A percentile compares a stretch with the other conserved stretches of the same genome.
Conservation (phyloP, 2,329 filamentous ascomycete species). For the Biscogniauxia marginata region DNA sequence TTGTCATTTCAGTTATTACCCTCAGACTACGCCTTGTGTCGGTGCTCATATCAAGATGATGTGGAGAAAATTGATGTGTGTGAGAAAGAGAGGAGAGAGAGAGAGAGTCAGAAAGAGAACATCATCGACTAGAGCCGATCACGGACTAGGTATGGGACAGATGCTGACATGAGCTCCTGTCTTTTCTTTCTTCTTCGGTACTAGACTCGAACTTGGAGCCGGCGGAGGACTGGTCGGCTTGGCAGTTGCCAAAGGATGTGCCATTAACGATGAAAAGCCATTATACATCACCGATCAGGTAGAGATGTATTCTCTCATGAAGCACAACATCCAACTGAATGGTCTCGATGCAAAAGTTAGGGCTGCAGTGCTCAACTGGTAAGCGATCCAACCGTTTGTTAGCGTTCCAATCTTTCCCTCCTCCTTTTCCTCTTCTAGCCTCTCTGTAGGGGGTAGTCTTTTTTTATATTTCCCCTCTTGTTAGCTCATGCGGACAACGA, state of each 20-base stretch:
- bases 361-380: slow-evolving; percentile 80
- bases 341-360: slow-evolving; percentile 60
- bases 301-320: slow-evolving; percentile 83
- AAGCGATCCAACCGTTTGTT: slow-evolving; percentile 32
- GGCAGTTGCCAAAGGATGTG: slow-evolving; percentile 57
- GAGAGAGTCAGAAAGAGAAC: not conserved
- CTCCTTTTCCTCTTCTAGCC: not conserved
- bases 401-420: not conserved
- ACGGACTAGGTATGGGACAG: not conserved
- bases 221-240: slow-evolving; percentile 84
- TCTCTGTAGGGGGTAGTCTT: too few relatives aligned
- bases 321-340: slow-evolving; percentile 84
- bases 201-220: slow-evolving; percentile 84
- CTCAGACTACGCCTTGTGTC: not conserved
- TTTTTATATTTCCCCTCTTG: not conserved
- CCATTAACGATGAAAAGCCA: slow-evolving; percentile 43
- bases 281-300: slow-evolving; percentile 83
- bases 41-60: not conserved
- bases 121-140: not conserved
- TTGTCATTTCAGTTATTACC: not conserved
- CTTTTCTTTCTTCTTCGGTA: slow-evolving; percentile 6
- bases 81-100: too few relatives aligned
- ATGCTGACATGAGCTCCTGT: slow-evolving; percentile 7
- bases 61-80: not conserved
- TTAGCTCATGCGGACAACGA: slow-evolving; percentile 1